These are phyloP conservation scores for Thinopyrum obtusiflorum DNA, from an alignment of 202 grass and related monocot species.

Conservation along the genomic window DNA sequence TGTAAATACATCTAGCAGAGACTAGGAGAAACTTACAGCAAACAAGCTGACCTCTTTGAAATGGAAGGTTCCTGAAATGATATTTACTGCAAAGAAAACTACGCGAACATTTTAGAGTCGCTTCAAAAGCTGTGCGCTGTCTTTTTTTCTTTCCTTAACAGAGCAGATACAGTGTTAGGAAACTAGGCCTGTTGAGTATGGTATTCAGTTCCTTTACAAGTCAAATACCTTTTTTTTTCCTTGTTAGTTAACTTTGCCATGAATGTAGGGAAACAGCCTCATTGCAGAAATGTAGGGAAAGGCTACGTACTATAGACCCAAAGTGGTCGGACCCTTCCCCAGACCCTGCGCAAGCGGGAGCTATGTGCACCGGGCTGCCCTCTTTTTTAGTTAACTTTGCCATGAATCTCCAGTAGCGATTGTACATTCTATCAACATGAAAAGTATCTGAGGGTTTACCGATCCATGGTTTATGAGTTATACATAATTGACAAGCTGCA, in stretches of 20 bases:
- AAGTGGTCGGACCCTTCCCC: too few species aligned
- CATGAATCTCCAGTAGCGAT: neutral
- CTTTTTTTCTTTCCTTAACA: neutral
- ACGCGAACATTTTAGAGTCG: neutral
- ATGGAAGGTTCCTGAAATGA: neutral
- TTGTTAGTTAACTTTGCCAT: neutral
- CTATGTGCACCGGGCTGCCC: too few species aligned
- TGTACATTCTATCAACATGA: constrained; percentile 2
- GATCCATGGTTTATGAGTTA: neutral
- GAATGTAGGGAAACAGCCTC: neutral
- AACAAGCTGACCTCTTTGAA: neutral
- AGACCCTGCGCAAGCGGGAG: too few species aligned
- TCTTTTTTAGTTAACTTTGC: neutral
- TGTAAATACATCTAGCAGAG: neutral
- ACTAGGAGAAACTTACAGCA: neutral
- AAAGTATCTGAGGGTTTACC: neutral
- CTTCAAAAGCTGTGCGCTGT: neutral
- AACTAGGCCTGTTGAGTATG: neutral
- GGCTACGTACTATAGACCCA: too few species aligned
- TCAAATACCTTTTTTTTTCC: neutral
- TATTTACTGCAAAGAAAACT: neutral
- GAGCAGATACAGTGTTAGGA: neutral
- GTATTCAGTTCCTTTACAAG: constrained; percentile 6
- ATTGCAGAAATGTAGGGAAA: too few species aligned
- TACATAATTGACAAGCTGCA: neutral